Base-by-base conservation (phyloP, 495 filamentous ascomycete genomes). In the Penicillium crystallinum region DNA sequence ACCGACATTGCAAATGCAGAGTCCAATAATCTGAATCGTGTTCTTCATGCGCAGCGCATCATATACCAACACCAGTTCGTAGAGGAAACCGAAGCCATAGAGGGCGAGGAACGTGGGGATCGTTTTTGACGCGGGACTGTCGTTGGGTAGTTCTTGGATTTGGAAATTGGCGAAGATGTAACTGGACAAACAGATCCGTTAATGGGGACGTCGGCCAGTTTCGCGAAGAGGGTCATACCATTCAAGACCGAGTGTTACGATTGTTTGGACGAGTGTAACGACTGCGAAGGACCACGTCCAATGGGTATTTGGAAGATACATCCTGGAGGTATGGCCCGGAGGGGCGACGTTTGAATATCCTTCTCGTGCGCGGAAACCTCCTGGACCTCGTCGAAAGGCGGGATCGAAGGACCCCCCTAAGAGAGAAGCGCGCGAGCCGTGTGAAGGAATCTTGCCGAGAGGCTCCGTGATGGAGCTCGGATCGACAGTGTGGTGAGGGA, bases 61-160 rank as follows among this genome's bases (percentile, higher is more conserved):
- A 72, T 89, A 97, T 12, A 93, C 86, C 21, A 98, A 74, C 29
- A 93, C 67, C 5, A 97, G 66, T 60, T 96, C 84, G 71, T 97
- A 98, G 48, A 98, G 63, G 70, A 95, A 96, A 46, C 89, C 93
- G 69, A 98, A 96, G 65, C 96, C 95, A 71, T 97, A 95, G n/a
- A 98, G 79, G 10, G 92, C 86, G 21, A 98, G 77, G 70, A 97
- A 97, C 12, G 90, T 95, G 21, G 89, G 85, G 44, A 93, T 89
- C 0, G 87, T 88, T 64, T 83, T 84, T 14, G 72, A 70, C 0
- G 72, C 53, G 37, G 83, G 71, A 52, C 69, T 64, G 22, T 56
- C 50, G 25, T 70, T 55, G 27, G 68, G 30, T 18, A 65, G 49
- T 87, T 96, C 48, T 88, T 87, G 70, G 77, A 95, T 66, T 79